Percentiles rank a stretch among this genome's conserved stretches.
These are phyloP conservation scores for Solanum hybrid DNA, from an alignment of 305 asterid species.

Conservation along the genomic window DNA sequence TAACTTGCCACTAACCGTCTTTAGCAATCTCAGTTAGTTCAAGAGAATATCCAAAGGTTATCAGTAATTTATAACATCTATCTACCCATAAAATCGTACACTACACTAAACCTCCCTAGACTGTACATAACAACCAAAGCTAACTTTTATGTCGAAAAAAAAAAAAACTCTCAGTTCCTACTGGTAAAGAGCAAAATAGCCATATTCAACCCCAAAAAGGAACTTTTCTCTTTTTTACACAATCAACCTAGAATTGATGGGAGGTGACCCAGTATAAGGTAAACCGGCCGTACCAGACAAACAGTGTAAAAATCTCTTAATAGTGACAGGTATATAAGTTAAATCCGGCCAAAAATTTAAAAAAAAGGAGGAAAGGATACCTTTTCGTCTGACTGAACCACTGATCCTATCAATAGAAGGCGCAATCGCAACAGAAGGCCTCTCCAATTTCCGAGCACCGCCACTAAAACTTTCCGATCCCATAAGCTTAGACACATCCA, in stretches of 20 bases:
- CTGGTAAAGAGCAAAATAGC: not conserved
- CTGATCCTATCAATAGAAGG: constrained; percentile 16
- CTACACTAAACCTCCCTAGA: not conserved
- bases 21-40: not conserved
- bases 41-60: not conserved
- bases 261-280: not conserved
- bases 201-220: not conserved
- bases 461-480: constrained; percentile 55
- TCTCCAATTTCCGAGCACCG: constrained; percentile 17
- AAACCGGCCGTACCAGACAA: not conserved
- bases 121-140: not conserved
- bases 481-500: constrained; percentile 30
- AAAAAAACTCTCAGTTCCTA: not conserved
- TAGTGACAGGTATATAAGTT: not conserved
- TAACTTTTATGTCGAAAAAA: not conserved
- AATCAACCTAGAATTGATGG: not conserved
- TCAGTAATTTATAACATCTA: not conserved
- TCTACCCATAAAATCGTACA: not conserved
- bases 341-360: not conserved
- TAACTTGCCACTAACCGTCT: not conserved
- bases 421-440: constrained; percentile 7
- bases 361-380: not conserved
- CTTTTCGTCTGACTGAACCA: constrained; percentile 11
- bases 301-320: not conserved
- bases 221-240: not conserved